phyloP scores from a whole-genome alignment of 2,329 filamentous ascomycete genomes.

The Xylaria hypoxylon region DNA sequence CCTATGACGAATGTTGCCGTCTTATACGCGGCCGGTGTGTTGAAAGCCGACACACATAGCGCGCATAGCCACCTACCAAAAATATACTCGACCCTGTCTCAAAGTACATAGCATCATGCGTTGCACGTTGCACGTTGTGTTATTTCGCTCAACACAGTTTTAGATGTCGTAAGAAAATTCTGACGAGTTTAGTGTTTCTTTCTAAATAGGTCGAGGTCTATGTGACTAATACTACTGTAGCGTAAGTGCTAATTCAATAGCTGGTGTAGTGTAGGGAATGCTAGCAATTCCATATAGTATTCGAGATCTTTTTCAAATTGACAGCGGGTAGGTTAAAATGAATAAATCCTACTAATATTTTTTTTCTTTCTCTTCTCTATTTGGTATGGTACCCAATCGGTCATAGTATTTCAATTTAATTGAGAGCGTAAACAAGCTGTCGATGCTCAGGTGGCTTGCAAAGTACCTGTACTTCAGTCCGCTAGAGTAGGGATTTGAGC shows the following conservation, averaged over 20 bases:
- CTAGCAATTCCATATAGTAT: slow-evolving; percentile 26
- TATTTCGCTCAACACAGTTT: slow-evolving; percentile 7
- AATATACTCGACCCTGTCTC: slow-evolving; percentile 37
- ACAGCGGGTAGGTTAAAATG: slow-evolving; percentile 15
- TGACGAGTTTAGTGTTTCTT: neutral
- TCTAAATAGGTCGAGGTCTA: neutral
- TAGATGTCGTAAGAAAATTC: neutral
- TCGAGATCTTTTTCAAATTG: slow-evolving; percentile 30
- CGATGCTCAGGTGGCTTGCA: slow-evolving; percentile 27
- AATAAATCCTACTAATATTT: slow-evolving; percentile 1
- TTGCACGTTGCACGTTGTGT: slow-evolving; percentile 12
- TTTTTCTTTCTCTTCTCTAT: slow-evolving; percentile 7
- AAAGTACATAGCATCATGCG: slow-evolving; percentile 30
- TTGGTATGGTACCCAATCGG: slow-evolving; percentile 22
- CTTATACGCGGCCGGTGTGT: slow-evolving; percentile 22
- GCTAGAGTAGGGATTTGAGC: slow-evolving; percentile 33
- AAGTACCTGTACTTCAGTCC: slow-evolving; percentile 42
- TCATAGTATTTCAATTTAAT: slow-evolving; percentile 21
- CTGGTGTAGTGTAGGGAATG: neutral
- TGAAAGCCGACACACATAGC: slow-evolving; percentile 22
- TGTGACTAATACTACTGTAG: neutral
- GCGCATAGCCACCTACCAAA: slow-evolving; percentile 36
- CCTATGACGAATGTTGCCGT: slow-evolving; percentile 37
- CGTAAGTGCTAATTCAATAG: slow-evolving; percentile 15
- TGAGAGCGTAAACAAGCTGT: slow-evolving; percentile 20